Percentiles rank a stretch among this genome's conserved stretches.
These are phyloP conservation scores for Pichia sp. DNA, from an alignment of 1,139 yeast species.

Conservation along the genomic window DNA sequence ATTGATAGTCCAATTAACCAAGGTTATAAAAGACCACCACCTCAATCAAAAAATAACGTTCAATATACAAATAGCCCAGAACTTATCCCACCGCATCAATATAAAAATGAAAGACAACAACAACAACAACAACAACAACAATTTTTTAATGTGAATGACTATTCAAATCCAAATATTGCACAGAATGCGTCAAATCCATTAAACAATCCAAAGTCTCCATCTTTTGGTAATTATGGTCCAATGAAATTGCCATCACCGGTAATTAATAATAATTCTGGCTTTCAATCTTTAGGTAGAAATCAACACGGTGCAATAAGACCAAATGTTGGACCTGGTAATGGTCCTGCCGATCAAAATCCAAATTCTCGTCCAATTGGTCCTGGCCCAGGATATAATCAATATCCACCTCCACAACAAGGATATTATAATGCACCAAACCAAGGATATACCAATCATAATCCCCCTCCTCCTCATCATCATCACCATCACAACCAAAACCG, in stretches of 20 bases:
- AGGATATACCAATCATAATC: no score
- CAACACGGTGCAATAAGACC: not conserved
- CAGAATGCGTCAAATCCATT: constrained; percentile 6
- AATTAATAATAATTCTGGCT: not conserved
- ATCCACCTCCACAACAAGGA: not conserved
- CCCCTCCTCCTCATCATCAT: not conserved
- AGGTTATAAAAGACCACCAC: not conserved
- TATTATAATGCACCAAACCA: not conserved
- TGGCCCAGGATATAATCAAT: no score
- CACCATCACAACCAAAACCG: constrained; percentile 1
- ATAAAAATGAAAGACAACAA: not conserved
- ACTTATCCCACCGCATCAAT: constrained; percentile 14
- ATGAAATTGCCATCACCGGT: constrained; percentile 13
- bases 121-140: not conserved
- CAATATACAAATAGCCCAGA: constrained; percentile 14
- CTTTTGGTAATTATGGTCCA: constrained; percentile 14
- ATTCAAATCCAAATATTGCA: not conserved
- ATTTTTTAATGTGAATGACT: no score
- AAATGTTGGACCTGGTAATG: not conserved
- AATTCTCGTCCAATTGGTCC: no score
- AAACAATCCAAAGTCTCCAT: constrained; percentile 7
- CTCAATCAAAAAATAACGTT: not conserved
- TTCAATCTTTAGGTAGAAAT: not conserved
- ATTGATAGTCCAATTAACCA: constrained; percentile 7
- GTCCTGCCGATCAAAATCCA: no score